Conservation (phyloP, 495 filamentous ascomycete species). For the Penicillium chermesinum region DNA sequence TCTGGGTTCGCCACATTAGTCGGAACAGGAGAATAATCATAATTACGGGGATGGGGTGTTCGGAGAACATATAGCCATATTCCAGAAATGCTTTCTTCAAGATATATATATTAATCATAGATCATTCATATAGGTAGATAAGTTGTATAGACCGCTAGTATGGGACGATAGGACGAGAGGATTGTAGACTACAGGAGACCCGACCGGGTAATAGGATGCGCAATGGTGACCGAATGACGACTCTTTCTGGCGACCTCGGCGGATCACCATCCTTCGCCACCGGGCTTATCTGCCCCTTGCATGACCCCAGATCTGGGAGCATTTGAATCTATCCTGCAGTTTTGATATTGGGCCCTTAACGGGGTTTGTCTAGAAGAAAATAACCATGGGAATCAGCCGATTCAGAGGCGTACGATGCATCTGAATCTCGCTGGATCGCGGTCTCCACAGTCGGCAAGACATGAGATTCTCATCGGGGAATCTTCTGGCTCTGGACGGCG, state of each 20-base stretch:
- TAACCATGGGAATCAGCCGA: neutral
- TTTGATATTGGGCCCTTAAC: neutral
- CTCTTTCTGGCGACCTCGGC: neutral
- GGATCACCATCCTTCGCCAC: slow-evolving; percentile 10
- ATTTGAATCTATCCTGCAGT: neutral
- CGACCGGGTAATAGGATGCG: no score
- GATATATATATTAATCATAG: no score
- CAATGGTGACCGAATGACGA: slow-evolving; percentile 1
- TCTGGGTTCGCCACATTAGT: slow-evolving; percentile 3
- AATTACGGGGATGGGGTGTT: neutral
- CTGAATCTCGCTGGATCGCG: neutral
- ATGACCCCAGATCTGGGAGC: slow-evolving; percentile 23
- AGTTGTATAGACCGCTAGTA: no score
- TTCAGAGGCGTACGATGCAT: neutral
- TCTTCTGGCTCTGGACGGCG: neutral
- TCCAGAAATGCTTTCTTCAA: no score
- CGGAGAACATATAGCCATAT: no score
- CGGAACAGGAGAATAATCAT: neutral
- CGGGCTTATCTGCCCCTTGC: slow-evolving; percentile 22
- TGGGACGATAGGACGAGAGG: no score
- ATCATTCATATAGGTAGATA: no score
- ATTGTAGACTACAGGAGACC: neutral
- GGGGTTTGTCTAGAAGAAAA: neutral
- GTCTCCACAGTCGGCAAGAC: neutral
- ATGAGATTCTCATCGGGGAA: no score